Percentiles rank a stretch among this genome's conserved stretches.
Conservation (phyloP, 2,329 filamentous ascomycete species). For the Escovopsis sp. region DNA sequence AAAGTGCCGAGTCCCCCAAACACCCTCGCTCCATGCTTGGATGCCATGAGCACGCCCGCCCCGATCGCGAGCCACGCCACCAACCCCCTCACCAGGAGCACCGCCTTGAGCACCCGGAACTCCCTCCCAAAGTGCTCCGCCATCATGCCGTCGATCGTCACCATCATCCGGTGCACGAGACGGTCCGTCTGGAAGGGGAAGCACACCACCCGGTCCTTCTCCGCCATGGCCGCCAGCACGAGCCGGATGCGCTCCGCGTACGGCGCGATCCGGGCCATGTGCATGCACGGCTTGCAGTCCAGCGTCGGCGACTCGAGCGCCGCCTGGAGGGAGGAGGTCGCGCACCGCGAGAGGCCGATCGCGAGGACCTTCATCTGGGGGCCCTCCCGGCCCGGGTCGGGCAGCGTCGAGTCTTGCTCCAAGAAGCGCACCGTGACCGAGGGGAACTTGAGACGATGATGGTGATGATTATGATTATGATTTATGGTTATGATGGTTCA, state of each 20-base stretch:
- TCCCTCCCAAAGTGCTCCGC: not conserved
- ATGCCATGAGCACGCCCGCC: constrained; percentile 4
- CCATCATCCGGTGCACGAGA: constrained; percentile 4
- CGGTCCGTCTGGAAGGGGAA: constrained; percentile 15
- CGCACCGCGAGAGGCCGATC: constrained; percentile 20
- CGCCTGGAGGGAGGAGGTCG: constrained; percentile 21
- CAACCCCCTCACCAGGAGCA: constrained; percentile 5
- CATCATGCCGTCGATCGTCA: constrained; percentile 5
- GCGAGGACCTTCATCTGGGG: constrained; percentile 14
- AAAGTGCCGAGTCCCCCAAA: not conserved
- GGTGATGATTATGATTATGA: too few relatives aligned
- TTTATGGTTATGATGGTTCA: too few relatives aligned
- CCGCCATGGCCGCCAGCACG: constrained; percentile 13
- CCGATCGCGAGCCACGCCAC: constrained; percentile 6
- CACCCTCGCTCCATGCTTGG: constrained; percentile 5
- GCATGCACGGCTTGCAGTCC: constrained; percentile 17
- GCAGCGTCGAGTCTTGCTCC: constrained; percentile 6
- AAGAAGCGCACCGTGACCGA: constrained; percentile 9
- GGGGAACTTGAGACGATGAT: not conserved
- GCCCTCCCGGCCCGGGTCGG: constrained; percentile 4
- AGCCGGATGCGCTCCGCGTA: constrained; percentile 12
- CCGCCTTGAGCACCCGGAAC: constrained; percentile 6
- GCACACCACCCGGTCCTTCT: constrained; percentile 13
- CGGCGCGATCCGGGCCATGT: constrained; percentile 18
- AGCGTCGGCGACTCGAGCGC: constrained; percentile 17